These are phyloP conservation scores for Volvariella volvacea DNA, from an alignment of 1,284 basidiomycete genomes.

Conservation along the genomic window DNA sequence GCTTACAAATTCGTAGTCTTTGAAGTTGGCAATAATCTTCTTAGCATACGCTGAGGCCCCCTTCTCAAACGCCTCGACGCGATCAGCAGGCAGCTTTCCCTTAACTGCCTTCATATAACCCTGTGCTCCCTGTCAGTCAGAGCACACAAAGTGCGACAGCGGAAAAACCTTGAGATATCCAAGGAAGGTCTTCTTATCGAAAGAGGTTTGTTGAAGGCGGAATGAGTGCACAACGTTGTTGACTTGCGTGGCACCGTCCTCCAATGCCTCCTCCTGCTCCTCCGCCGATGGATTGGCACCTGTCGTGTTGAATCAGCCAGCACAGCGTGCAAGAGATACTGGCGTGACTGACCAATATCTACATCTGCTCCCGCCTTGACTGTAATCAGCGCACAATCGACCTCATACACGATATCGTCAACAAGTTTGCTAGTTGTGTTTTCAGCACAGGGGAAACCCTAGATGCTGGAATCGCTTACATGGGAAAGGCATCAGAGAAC, in stretches of 20 bases:
- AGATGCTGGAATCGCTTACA: slow-evolving; percentile 42
- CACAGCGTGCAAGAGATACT: slow-evolving; percentile 6
- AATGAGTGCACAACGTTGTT: slow-evolving; percentile 95
- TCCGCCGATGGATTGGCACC: slow-evolving; percentile 91
- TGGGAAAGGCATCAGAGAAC: slow-evolving; percentile 88
- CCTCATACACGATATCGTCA: slow-evolving; percentile 87
- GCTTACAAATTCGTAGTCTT: slow-evolving; percentile 82
- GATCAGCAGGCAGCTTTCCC: slow-evolving; percentile 54
- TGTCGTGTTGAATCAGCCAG: slow-evolving; percentile 20
- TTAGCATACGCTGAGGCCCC: slow-evolving; percentile 74
- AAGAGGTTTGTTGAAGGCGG: slow-evolving; percentile 78
- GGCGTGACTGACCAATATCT: slow-evolving; percentile 71
- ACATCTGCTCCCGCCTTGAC: slow-evolving; percentile 79
- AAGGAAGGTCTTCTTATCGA: slow-evolving; percentile 92
- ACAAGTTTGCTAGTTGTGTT: slow-evolving; percentile 65
- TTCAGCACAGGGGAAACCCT: slow-evolving; percentile 3
- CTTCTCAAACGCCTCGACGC: slow-evolving; percentile 81
- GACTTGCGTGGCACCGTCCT: slow-evolving; percentile 70
- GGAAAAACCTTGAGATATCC: slow-evolving; percentile 76
- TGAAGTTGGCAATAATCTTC: slow-evolving; percentile 88
- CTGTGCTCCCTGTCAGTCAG: slow-evolving; percentile 17
- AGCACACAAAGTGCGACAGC: slow-evolving; percentile 1
- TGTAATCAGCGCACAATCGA: slow-evolving; percentile 74
- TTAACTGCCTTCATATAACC: slow-evolving; percentile 43
- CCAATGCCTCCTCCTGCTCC: slow-evolving; percentile 79